These are phyloP conservation scores for Cryoendolithus antarcticus DNA, from an alignment of 2,329 filamentous ascomycete species.

Conservation along the genomic window DNA sequence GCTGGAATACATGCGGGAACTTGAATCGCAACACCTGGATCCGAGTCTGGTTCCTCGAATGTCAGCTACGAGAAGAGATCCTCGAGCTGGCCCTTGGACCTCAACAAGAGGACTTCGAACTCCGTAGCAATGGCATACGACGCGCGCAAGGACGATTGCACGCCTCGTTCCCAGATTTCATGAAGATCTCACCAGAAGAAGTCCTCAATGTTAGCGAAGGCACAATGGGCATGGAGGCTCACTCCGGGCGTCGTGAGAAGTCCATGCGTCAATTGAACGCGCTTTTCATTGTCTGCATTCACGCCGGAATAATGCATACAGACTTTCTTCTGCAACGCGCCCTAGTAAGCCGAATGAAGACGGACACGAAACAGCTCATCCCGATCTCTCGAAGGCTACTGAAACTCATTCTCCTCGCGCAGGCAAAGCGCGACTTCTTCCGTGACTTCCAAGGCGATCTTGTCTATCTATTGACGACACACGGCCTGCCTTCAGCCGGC, in stretches of 20 bases:
- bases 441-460: constrained; percentile 32
- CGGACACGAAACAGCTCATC: constrained; percentile 24
- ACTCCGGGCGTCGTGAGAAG: constrained; percentile 7
- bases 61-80: constrained; percentile 44
- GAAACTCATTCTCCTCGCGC: constrained; percentile 24
- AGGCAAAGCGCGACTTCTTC: constrained; percentile 28
- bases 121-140: constrained; percentile 26
- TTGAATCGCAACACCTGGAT: constrained; percentile 34
- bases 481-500: constrained; percentile 31
- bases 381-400: constrained; percentile 27
- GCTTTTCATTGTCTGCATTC: constrained; percentile 31
- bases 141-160: constrained; percentile 29
- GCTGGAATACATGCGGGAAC: constrained; percentile 39
- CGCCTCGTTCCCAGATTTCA: constrained; percentile 20
- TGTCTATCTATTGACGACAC: constrained; percentile 24
- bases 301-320: constrained; percentile 38
- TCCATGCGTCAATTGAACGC: constrained; percentile 26
- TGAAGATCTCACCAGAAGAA: constrained; percentile 18
- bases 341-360: constrained; percentile 33
- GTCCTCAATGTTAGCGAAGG: constrained; percentile 10
- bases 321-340: constrained; percentile 48
- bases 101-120: constrained; percentile 25
- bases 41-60: constrained; percentile 37
- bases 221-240: constrained; percentile 2
- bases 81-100: constrained; percentile 43